Percentiles rank a stretch among this genome's conserved stretches.
Evolutionary conservation across 2,329 filamentous ascomycete genomes (phyloP).

Genomic region (Fusarium verrucosum): DNA sequence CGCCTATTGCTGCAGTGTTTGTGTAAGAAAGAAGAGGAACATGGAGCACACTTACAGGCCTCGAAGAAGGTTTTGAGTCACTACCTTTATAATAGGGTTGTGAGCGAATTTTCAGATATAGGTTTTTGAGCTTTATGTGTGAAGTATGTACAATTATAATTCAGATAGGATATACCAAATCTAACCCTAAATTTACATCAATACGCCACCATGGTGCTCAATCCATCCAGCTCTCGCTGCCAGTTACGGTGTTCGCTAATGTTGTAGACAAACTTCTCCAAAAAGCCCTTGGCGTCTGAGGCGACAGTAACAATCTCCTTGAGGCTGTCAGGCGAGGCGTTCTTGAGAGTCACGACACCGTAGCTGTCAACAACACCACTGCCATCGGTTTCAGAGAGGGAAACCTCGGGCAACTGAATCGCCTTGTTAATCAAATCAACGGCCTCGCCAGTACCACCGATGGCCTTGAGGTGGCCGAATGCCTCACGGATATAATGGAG

Average conservation of each 20-base stretch:
- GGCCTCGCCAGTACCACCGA: constrained; percentile 78
- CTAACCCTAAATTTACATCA: constrained; percentile 59
- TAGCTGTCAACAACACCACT: constrained; percentile 70
- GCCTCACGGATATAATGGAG: constrained; percentile 82
- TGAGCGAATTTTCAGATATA: no score
- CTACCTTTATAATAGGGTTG: no score
- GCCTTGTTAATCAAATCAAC: constrained; percentile 68
- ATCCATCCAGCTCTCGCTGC: constrained; percentile 75
- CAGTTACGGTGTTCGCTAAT: constrained; percentile 80
- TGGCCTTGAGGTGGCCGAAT: constrained; percentile 82
- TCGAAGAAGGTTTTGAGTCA: no score
- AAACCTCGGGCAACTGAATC: constrained; percentile 55
- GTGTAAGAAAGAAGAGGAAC: no score
- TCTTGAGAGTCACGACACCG: constrained; percentile 76
- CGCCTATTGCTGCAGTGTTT: no score
- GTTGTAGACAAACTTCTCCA: constrained; percentile 74
- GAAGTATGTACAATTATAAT: no score
- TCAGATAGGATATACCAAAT: no score
- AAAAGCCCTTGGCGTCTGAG: constrained; percentile 73
- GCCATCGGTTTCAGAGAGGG: constrained; percentile 52
- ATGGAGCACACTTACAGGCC: no score
- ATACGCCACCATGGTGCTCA: constrained; percentile 74
- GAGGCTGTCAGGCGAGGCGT: constrained; percentile 64
- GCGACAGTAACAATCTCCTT: constrained; percentile 69
- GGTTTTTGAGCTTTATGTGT: no score